phyloP scores from a whole-genome alignment of 257 asterid species.

The Vinca minor region DNA sequence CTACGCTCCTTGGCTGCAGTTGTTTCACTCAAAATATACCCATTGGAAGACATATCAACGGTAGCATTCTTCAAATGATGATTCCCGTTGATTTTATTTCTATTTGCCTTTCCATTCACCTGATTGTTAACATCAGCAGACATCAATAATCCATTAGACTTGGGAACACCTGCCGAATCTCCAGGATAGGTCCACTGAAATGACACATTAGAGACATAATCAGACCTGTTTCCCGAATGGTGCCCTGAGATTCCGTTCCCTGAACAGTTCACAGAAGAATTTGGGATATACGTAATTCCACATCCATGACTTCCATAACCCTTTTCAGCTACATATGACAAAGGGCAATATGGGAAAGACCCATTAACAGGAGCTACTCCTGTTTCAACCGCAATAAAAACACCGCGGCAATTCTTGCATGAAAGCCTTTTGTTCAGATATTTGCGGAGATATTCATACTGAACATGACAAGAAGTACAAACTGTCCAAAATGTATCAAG shows the following conservation, averaged over 20 bases:
- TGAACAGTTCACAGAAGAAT: slow-evolving; percentile 41
- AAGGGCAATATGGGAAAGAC: slow-evolving; percentile 56
- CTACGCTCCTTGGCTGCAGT: slow-evolving; percentile 54
- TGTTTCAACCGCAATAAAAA: slow-evolving; percentile 84
- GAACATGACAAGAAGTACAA: slow-evolving; percentile 86
- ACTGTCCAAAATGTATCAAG: slow-evolving; percentile 89
- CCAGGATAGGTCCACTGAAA: slow-evolving; percentile 56
- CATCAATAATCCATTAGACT: slow-evolving; percentile 47
- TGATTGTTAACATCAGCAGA: slow-evolving; percentile 42
- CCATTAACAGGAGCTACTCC: slow-evolving; percentile 65
- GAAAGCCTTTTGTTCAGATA: slow-evolving; percentile 76
- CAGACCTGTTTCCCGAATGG: slow-evolving; percentile 49
- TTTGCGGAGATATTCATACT: slow-evolving; percentile 84
- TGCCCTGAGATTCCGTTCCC: slow-evolving; percentile 53
- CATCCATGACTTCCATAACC: slow-evolving; percentile 55
- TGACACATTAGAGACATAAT: slow-evolving; percentile 57
- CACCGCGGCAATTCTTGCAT: slow-evolving; percentile 94
- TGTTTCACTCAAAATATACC: slow-evolving; percentile 30
- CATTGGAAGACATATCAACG: slow-evolving; percentile 30
- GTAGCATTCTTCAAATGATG: slow-evolving; percentile 28
- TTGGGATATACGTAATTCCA: slow-evolving; percentile 31
- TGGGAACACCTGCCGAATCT: slow-evolving; percentile 39
- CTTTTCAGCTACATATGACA: slow-evolving; percentile 54
- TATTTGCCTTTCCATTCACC: slow-evolving; percentile 38
- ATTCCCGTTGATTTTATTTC: slow-evolving; percentile 41